Evolutionary conservation across 1,284 basidiomycete genomes (phyloP).

Genomic region (Cutaneotrichosporon dermatis): DNA sequence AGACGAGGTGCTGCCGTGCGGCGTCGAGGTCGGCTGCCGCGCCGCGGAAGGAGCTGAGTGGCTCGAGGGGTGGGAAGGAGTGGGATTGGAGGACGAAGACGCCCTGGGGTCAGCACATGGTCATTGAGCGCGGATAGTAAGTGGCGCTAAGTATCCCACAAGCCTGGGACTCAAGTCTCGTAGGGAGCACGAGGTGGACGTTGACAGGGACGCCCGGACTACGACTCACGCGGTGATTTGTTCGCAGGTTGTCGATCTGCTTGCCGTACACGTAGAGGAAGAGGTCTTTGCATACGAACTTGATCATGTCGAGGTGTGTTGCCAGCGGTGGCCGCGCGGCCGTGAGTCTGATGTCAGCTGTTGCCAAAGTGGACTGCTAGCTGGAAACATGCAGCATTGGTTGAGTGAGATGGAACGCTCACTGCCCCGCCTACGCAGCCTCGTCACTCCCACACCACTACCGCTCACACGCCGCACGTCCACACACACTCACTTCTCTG

Average conservation of each 20-base stretch:
- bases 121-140: neutral
- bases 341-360: conserved; percentile 59
- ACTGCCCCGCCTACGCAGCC: too few relatives aligned
- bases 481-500: conserved; percentile 63
- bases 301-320: conserved; percentile 83
- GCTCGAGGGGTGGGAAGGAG: conserved; percentile 73
- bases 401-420: too few relatives aligned
- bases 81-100: conserved; percentile 92
- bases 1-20: conserved; percentile 71
- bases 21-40: conserved; percentile 66
- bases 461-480: neutral
- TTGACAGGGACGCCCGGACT: too few relatives aligned
- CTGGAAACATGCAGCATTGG: too few relatives aligned
- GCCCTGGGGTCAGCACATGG: conserved; percentile 55
- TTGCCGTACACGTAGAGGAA: conserved; percentile 54
- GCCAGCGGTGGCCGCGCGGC: conserved; percentile 68
- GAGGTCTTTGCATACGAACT: conserved; percentile 95
- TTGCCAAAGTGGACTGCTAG: too few relatives aligned
- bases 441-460: too few relatives aligned
- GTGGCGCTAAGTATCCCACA: too few relatives aligned
- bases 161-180: too few relatives aligned
- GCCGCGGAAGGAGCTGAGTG: conserved; percentile 66
- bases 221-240: conserved; percentile 73
- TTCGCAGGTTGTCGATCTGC: conserved; percentile 90
- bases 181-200: too few relatives aligned